Evolutionary conservation across 169 alveolate species (phyloP).

Genomic region (Sarcocystis neurona): DNA sequence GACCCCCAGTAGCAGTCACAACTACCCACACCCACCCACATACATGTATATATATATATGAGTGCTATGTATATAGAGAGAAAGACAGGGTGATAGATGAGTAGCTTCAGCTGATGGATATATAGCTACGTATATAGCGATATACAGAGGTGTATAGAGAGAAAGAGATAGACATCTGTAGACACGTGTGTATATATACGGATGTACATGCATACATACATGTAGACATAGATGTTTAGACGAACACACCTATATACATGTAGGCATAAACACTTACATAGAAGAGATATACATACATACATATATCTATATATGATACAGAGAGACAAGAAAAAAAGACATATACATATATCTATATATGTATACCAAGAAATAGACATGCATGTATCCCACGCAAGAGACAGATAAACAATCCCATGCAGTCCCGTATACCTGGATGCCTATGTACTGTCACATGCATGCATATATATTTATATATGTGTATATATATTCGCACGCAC

Average conservation of each 20-base stretch:
- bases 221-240: background rate
- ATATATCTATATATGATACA: background rate
- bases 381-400: too few species aligned
- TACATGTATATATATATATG: too few species aligned
- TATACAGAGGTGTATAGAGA: background rate
- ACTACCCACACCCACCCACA: too few species aligned
- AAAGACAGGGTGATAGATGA: too few species aligned
- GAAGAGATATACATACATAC: background rate
- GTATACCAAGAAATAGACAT: background rate
- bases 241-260: background rate
- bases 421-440: too few species aligned
- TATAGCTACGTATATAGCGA: background rate
- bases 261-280: too few species aligned
- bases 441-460: too few species aligned
- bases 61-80: too few species aligned
- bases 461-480: background rate
- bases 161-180: background rate
- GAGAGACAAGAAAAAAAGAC: background rate
- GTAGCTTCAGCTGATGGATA: background rate
- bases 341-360: background rate
- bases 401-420: too few species aligned
- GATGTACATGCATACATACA: background rate
- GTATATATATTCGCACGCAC: constrained; percentile 1
- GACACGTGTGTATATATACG: too few species aligned
- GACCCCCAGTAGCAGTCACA: too few species aligned